phyloP scores from a whole-genome alignment of 2,329 filamentous ascomycete species.

The Sclerotinia sclerotiorum region DNA sequence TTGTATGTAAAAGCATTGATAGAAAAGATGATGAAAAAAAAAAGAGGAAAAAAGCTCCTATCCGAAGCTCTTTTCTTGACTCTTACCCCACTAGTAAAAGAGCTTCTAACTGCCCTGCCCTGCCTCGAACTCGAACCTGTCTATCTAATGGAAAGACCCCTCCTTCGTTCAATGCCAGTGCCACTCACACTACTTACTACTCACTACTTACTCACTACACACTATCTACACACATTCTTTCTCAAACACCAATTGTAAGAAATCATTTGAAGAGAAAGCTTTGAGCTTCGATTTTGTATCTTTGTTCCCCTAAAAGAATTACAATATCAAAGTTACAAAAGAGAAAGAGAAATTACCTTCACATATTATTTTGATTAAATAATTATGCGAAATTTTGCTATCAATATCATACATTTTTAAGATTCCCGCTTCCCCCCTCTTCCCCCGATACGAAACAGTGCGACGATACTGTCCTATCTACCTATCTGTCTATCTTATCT shows the following conservation, averaged over 20 bases:
- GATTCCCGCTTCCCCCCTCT: conserved; percentile 5
- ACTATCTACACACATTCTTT: neutral
- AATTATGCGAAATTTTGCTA: conserved; percentile 8
- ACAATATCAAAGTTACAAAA: neutral
- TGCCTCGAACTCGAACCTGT: too few species aligned
- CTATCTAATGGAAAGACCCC: conserved; percentile 2
- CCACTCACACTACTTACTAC: neutral
- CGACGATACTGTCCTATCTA: conserved; percentile 4
- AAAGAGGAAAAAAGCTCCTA: conserved; percentile 8
- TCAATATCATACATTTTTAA: conserved; percentile 2
- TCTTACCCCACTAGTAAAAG: conserved; percentile 8
- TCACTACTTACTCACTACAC: neutral
- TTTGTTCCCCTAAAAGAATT: conserved; percentile 17
- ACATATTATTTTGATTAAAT: neutral
- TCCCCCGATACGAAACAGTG: conserved; percentile 6
- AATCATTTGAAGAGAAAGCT: conserved; percentile 14
- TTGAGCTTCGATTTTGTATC: conserved; percentile 6
- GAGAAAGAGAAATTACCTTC: neutral
- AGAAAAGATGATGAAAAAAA: neutral
- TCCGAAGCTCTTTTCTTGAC: conserved; percentile 8
- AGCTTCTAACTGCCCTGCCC: neutral
- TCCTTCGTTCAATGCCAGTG: conserved; percentile 7
- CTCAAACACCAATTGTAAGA: conserved; percentile 24
- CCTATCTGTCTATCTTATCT: conserved; percentile 21
- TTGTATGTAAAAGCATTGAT: neutral